phyloP scores from a whole-genome alignment of 2,329 filamentous ascomycete genomes.

The Myriosclerotinia duriaeana region DNA sequence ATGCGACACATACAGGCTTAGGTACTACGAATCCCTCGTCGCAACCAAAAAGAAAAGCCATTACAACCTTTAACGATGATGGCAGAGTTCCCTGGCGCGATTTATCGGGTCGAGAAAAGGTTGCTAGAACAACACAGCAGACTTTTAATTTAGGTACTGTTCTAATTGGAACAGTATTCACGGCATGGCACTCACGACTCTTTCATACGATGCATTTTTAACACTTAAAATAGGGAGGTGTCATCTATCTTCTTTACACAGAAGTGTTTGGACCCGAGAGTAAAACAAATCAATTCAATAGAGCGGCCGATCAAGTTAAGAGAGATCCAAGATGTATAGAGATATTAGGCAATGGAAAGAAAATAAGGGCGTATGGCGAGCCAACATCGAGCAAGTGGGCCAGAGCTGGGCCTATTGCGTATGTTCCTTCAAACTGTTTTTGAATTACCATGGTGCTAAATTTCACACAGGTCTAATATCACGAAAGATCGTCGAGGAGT shows the following conservation, averaged over 20 bases:
- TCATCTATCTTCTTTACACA: constrained; percentile 73
- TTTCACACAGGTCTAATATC: constrained; percentile 55
- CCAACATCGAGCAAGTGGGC: constrained; percentile 81
- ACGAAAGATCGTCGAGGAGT: constrained; percentile 72
- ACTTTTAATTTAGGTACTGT: constrained; percentile 84
- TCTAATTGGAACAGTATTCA: constrained; percentile 70
- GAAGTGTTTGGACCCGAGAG: constrained; percentile 84
- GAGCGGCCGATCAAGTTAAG: constrained; percentile 76
- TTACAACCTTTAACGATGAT: constrained; percentile 85
- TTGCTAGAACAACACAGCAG: constrained; percentile 82
- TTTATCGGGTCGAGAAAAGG: constrained; percentile 74
- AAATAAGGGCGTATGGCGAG: constrained; percentile 81
- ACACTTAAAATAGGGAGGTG: constrained; percentile 58
- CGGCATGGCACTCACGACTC: constrained; percentile 51
- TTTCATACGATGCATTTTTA: constrained; percentile 17
- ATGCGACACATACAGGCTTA: constrained; percentile 57
- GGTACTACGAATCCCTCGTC: constrained; percentile 38
- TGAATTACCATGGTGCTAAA: not conserved
- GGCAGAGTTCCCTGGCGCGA: constrained; percentile 79
- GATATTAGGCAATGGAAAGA: constrained; percentile 70
- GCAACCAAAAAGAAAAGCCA: constrained; percentile 59
- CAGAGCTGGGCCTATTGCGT: constrained; percentile 61
- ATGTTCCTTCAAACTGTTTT: constrained; percentile 28
- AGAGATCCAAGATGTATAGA: constrained; percentile 68
- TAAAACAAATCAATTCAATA: constrained; percentile 85